A percentile compares a stretch with the other conserved stretches of the same genome.
Conservation (phyloP, 2,329 filamentous ascomycete species). For the Alternaria novae-zelandiae region DNA sequence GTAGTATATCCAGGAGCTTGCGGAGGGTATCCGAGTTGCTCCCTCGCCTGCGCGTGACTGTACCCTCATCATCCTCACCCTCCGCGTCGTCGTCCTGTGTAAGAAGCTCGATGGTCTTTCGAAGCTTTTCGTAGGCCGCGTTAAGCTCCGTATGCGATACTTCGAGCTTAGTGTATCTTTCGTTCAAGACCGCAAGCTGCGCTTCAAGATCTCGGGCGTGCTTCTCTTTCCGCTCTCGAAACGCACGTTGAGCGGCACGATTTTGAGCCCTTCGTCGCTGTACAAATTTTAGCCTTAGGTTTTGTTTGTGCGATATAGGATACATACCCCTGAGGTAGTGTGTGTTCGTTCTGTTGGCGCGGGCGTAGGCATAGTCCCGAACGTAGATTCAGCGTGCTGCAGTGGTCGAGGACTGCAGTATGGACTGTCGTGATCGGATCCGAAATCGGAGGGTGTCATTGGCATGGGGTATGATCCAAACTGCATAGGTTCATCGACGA, state of each 20-base stretch:
- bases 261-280: constrained; percentile 67
- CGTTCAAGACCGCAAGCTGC: constrained; percentile 61
- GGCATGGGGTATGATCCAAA: constrained; percentile 45
- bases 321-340: constrained; percentile 48
- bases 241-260: constrained; percentile 66
- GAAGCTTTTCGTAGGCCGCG: constrained; percentile 49
- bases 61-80: constrained; percentile 35
- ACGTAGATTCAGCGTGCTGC: constrained; percentile 34
- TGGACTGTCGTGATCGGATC: constrained; percentile 48
- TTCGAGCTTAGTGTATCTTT: constrained; percentile 63
- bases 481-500: constrained; percentile 41
- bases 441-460: constrained; percentile 49
- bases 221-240: constrained; percentile 69
- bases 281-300: constrained; percentile 11
- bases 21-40: constrained; percentile 46
- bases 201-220: constrained; percentile 68
- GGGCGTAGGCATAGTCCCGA: constrained; percentile 22
- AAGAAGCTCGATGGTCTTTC: constrained; percentile 48
- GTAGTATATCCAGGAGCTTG: constrained; percentile 48
- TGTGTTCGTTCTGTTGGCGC: constrained; percentile 41
- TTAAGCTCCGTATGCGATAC: constrained; percentile 58
- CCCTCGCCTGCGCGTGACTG: constrained; percentile 26
- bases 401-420: constrained; percentile 47
- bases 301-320: too few species aligned
- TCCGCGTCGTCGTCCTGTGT: constrained; percentile 44